These are phyloP conservation scores for Paramecium pentaurelia DNA, from an alignment of 73 alveolate species.

Conservation along the genomic window DNA sequence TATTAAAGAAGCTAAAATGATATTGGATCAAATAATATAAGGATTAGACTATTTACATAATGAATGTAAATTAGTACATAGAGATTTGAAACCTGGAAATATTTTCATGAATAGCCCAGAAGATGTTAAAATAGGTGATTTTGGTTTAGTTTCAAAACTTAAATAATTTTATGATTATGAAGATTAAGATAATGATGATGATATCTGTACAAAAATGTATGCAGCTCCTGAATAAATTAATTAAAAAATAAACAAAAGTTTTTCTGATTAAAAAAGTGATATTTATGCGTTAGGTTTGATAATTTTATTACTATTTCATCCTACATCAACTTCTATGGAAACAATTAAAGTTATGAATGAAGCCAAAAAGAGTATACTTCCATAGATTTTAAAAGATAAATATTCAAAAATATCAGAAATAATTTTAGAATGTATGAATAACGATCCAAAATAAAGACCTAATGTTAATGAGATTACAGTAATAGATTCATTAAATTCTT, in stretches of 20 bases:
- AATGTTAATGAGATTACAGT: background rate
- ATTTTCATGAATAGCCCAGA: conserved; percentile 39
- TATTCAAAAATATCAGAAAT: background rate
- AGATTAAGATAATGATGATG: background rate
- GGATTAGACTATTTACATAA: conserved; percentile 54
- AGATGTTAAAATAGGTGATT: conserved; percentile 57
- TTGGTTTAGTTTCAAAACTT: conserved; percentile 38
- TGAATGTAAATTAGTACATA: conserved; percentile 48
- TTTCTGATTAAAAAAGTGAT: conserved; percentile 30
- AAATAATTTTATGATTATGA: background rate
- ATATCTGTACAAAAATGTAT: background rate
- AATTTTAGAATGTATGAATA: background rate
- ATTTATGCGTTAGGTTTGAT: conserved; percentile 46
- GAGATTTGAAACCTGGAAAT: conserved; percentile 57
- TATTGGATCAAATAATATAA: conserved; percentile 15
- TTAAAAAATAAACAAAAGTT: background rate
- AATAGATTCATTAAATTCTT: background rate
- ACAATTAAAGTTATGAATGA: background rate
- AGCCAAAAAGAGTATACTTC: conserved; percentile 41
- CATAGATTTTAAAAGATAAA: background rate
- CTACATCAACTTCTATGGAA: conserved; percentile 32
- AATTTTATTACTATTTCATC: background rate
- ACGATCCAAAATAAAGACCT: background rate
- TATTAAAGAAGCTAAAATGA: background rate
- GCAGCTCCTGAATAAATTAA: conserved; percentile 47